A percentile compares a stretch with the other conserved stretches of the same genome.
Evolutionary conservation across 176 grass and related monocot genomes (phyloP).

Genomic region (Lolium rigidum): DNA sequence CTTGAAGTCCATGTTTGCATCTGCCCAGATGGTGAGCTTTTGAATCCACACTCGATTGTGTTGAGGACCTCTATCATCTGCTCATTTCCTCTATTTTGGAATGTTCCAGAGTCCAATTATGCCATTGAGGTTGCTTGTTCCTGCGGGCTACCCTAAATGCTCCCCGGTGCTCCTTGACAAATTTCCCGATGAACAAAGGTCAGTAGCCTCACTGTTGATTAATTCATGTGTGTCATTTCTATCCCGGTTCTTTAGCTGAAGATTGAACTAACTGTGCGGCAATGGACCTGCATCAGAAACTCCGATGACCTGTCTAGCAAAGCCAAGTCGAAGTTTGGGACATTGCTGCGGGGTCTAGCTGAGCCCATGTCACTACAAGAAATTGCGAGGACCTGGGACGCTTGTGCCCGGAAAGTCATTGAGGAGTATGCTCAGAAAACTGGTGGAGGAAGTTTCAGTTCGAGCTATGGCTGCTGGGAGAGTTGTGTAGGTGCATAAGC

Average conservation of each 20-base stretch:
- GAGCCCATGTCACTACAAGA: constrained; percentile 85
- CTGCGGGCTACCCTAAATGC: constrained; percentile 87
- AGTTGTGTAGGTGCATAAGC: constrained; percentile 67
- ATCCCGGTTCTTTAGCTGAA: not conserved
- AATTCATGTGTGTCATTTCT: not conserved
- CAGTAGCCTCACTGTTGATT: not conserved
- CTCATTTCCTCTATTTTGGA: constrained; percentile 36
- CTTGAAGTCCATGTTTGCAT: constrained; percentile 87
- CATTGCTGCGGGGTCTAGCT: constrained; percentile 67
- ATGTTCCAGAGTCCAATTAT: constrained; percentile 86
- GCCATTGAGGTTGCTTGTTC: constrained; percentile 92
- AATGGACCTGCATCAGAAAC: constrained; percentile 55
- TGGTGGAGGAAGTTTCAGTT: constrained; percentile 96
- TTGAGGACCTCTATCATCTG: not conserved
- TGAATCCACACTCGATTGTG: not conserved
- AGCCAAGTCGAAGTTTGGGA: constrained; percentile 71
- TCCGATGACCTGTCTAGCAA: constrained; percentile 81
- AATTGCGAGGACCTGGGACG: constrained; percentile 92
- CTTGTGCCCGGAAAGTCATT: constrained; percentile 73
- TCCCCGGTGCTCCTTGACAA: constrained; percentile 93
- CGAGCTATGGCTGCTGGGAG: constrained; percentile 80
- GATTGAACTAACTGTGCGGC: constrained; percentile 16
- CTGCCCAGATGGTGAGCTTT: constrained; percentile 76
- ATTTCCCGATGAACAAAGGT: constrained; percentile 89
- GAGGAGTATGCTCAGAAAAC: constrained; percentile 81